A percentile compares a stretch with the other conserved stretches of the same genome.
phyloP scores from a whole-genome alignment of 139 green algal genomes.

The Deuterostichococcus epilithicus region DNA sequence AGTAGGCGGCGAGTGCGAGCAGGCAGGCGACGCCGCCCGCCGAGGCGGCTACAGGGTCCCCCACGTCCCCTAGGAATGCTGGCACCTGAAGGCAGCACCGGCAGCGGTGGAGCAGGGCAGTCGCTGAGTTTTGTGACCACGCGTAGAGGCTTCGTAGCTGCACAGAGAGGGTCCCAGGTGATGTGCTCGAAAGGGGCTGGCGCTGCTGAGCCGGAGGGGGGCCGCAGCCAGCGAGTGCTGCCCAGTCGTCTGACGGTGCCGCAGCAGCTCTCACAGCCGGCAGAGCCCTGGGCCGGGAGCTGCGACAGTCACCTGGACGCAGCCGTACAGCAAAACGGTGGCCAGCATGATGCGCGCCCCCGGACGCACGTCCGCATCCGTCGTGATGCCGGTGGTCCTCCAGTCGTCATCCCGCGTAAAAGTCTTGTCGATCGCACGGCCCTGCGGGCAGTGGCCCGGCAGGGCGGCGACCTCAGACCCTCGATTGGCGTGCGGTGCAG shows the following conservation, averaged over 20 bases:
- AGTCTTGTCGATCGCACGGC: slow-evolving; percentile 8
- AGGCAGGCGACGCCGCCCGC: slow-evolving; percentile 19
- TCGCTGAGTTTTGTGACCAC: too few species aligned
- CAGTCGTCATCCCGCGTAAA: slow-evolving; percentile 21
- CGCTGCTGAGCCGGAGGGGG: too few species aligned
- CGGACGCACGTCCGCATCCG: slow-evolving; percentile 27
- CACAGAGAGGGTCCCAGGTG: too few species aligned
- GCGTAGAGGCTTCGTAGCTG: too few species aligned
- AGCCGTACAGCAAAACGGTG: slow-evolving; percentile 32
- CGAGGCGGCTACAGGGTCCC: slow-evolving; percentile 20
- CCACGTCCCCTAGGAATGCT: slow-evolving; percentile 13
- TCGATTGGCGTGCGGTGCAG: too few species aligned
- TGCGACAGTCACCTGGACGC: slow-evolving; percentile 14
- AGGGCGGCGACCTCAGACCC: too few species aligned
- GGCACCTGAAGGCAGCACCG: too few species aligned
- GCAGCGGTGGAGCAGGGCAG: too few species aligned
- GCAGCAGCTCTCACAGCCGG: too few species aligned
- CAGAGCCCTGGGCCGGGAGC: background rate
- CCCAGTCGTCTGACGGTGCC: too few species aligned
- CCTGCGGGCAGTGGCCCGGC: background rate
- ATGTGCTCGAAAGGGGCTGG: too few species aligned
- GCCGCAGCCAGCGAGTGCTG: too few species aligned
- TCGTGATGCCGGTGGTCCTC: slow-evolving; percentile 28
- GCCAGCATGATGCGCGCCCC: slow-evolving; percentile 43
- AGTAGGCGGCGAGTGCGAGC: slow-evolving; percentile 36